Conservation (phyloP, 176 grass and related monocot genomes). For the Aegilops longissima region DNA sequence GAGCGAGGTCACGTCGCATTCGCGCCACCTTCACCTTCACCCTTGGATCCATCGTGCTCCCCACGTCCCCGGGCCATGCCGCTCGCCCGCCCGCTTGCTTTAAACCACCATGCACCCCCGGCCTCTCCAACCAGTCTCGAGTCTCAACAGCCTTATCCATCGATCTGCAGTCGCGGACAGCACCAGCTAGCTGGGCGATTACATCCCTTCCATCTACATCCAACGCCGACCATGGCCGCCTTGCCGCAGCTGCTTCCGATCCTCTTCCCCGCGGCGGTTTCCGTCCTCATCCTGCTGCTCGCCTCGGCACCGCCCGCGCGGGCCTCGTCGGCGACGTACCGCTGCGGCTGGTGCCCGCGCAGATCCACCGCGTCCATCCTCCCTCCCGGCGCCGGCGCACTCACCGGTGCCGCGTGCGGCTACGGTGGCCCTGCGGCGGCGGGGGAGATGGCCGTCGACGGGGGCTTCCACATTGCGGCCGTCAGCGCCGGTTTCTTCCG, state of each 20-base stretch:
- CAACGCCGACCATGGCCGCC: neutral
- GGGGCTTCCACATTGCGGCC: slow-evolving; percentile 26
- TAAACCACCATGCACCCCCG: no score
- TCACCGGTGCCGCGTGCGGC: slow-evolving; percentile 41
- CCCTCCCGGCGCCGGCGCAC: neutral
- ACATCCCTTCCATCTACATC: no score
- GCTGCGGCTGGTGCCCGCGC: slow-evolving; percentile 56
- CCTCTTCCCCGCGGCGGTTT: neutral
- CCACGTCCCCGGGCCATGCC: no score
- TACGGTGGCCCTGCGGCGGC: slow-evolving; percentile 12
- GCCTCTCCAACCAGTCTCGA: no score
- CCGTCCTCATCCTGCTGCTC: neutral
- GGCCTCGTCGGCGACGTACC: neutral
- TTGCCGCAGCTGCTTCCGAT: neutral
- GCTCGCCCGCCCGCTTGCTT: no score
- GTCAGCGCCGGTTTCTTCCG: slow-evolving; percentile 34
- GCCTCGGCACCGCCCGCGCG: neutral
- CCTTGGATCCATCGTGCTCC: neutral
- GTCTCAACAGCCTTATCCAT: no score
- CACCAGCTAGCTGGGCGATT: no score
- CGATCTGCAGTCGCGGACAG: no score
- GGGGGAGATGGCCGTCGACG: neutral
- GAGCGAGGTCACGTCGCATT: neutral
- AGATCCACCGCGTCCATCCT: slow-evolving; percentile 40
- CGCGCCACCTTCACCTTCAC: neutral